Evolutionary conservation across 2,329 filamentous ascomycete genomes (phyloP).

Genomic region (Gnomoniopsis smithogilvyi): DNA sequence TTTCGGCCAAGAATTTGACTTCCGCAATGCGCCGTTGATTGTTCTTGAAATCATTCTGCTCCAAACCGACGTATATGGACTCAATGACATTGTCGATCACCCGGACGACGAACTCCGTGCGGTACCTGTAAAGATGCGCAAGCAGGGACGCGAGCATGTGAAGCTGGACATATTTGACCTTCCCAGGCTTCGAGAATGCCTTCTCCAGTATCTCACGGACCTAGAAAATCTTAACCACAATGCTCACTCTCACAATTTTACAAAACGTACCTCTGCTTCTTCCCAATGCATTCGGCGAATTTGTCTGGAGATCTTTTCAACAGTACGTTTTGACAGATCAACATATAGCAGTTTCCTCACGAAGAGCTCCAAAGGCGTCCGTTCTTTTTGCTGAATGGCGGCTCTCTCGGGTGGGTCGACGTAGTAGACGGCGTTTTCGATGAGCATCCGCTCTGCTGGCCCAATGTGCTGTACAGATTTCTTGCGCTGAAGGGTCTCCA

Average conservation of each 20-base stretch:
- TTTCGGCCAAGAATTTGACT: constrained; percentile 91
- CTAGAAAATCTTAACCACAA: constrained; percentile 26
- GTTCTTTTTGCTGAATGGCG: constrained; percentile 94
- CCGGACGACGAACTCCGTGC: constrained; percentile 85
- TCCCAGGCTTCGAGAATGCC: constrained; percentile 92
- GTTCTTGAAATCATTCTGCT: constrained; percentile 96
- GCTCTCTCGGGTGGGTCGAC: constrained; percentile 92
- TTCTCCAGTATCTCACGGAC: constrained; percentile 65
- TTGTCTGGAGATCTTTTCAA: constrained; percentile 90
- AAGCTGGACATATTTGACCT: constrained; percentile 97
- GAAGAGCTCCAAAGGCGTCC: constrained; percentile 89
- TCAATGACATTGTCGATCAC: constrained; percentile 92
- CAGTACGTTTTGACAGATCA: constrained; percentile 90
- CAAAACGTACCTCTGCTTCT: constrained; percentile 65
- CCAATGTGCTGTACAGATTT: constrained; percentile 94
- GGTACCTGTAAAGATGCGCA: constrained; percentile 85
- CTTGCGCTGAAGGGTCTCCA: constrained; percentile 93
- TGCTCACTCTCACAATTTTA: constrained; percentile 16
- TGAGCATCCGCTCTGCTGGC: constrained; percentile 94
- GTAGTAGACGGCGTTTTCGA: constrained; percentile 97
- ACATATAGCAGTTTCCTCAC: constrained; percentile 89
- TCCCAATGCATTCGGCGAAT: constrained; percentile 97
- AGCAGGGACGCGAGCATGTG: constrained; percentile 88
- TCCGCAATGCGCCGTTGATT: constrained; percentile 94
- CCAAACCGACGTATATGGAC: constrained; percentile 80